Evolutionary conservation across 1,284 basidiomycete genomes (phyloP).

Genomic region (Leccinum pachyderme): DNA sequence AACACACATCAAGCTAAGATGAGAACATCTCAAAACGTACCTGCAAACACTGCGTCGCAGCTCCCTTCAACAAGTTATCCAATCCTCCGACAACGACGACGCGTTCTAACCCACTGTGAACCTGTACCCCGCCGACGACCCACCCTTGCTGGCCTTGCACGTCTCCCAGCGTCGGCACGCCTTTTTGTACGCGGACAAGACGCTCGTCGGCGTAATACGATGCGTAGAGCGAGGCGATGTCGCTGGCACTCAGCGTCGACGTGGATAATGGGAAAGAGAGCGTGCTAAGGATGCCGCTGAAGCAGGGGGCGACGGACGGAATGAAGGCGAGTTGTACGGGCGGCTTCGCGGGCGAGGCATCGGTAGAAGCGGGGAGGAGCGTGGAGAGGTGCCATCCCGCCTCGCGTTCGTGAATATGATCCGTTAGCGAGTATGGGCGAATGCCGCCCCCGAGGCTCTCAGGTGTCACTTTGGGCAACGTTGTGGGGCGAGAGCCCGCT

Average conservation of each 20-base stretch:
- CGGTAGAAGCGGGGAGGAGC: slow-evolving; percentile 40
- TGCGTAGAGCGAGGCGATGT: slow-evolving; percentile 76
- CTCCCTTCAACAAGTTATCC: slow-evolving; percentile 96
- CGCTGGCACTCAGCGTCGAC: slow-evolving; percentile 59
- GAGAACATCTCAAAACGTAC: slow-evolving; percentile 40
- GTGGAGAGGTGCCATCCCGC: slow-evolving; percentile 78
- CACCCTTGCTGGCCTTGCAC: slow-evolving; percentile 85
- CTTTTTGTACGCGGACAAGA: slow-evolving; percentile 63
- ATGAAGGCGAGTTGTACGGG: slow-evolving; percentile 79
- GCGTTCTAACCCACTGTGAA: slow-evolving; percentile 84
- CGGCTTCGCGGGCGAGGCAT: slow-evolving; percentile 12
- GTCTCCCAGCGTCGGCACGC: slow-evolving; percentile 77
- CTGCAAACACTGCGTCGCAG: slow-evolving; percentile 96
- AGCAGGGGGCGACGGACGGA: slow-evolving; percentile 91
- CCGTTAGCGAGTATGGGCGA: slow-evolving; percentile 87
- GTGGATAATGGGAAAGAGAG: slow-evolving; percentile 77
- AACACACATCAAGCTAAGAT: slow-evolving; percentile 1
- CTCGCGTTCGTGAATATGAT: slow-evolving; percentile 99
- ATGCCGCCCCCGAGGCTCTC: slow-evolving; percentile 77
- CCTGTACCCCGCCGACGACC: slow-evolving; percentile 91
- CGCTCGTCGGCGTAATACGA: slow-evolving; percentile 77
- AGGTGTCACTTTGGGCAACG: slow-evolving; percentile 80
- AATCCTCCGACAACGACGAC: slow-evolving; percentile 93
- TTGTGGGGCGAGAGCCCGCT: slow-evolving; percentile 67
- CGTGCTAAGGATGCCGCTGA: slow-evolving; percentile 92